phyloP scores from a whole-genome alignment of 2,329 filamentous ascomycete genomes.

The Colletotrichum eleusines region DNA sequence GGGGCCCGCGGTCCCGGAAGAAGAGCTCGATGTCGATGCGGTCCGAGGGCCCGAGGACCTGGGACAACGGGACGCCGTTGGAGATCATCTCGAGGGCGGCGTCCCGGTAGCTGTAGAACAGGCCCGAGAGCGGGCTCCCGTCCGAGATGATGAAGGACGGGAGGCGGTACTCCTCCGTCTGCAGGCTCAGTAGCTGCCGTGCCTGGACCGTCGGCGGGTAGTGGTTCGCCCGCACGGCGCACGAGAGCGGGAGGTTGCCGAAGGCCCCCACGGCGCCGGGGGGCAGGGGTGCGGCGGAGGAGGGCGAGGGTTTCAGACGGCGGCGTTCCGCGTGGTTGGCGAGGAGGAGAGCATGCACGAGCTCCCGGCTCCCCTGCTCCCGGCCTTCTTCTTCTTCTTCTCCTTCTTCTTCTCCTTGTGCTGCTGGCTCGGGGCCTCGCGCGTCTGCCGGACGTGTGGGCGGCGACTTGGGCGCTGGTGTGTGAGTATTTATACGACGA shows the following conservation, averaged over 20 bases:
- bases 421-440: background rate
- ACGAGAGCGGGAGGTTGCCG: conserved; percentile 29
- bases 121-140: conserved; percentile 27
- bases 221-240: conserved; percentile 26
- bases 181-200: conserved; percentile 23
- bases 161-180: conserved; percentile 28
- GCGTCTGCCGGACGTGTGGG: background rate
- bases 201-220: conserved; percentile 23
- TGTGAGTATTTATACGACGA: background rate
- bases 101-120: conserved; percentile 34
- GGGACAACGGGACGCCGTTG: conserved; percentile 11
- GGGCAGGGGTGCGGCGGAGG: background rate
- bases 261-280: conserved; percentile 32
- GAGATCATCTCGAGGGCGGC: conserved; percentile 33
- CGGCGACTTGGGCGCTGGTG: background rate
- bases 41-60: conserved; percentile 18
- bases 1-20: conserved; percentile 22
- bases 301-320: background rate
- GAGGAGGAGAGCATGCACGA: conserved; percentile 4
- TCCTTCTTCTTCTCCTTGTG: too few species aligned
- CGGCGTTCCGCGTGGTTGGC: background rate
- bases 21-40: conserved; percentile 34
- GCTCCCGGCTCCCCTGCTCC: conserved; percentile 10
- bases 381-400: background rate
- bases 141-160: conserved; percentile 32